phyloP scores from a whole-genome alignment of 2,329 filamentous ascomycete species.

The Colletotrichum coccodes region DNA sequence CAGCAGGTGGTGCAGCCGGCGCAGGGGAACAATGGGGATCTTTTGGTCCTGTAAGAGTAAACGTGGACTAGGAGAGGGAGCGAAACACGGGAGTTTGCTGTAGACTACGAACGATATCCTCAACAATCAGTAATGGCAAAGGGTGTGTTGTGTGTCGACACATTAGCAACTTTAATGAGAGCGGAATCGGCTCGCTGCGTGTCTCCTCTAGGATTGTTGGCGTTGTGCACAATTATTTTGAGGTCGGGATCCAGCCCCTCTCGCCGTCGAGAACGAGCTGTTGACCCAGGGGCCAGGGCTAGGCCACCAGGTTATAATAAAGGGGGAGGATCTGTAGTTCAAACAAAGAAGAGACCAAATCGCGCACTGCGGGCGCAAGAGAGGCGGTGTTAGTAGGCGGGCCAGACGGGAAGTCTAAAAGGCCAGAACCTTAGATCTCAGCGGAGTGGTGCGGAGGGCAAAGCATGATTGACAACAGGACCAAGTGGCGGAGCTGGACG shows the following conservation, averaged over 20 bases:
- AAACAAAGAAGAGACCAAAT: constrained; percentile 12
- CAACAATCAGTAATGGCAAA: constrained; percentile 10
- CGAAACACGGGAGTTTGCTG: constrained; percentile 12
- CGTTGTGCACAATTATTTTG: too few species aligned
- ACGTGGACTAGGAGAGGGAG: constrained; percentile 7
- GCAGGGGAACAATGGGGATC: constrained; percentile 75
- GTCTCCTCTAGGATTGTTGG: too few species aligned
- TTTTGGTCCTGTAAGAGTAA: constrained; percentile 68
- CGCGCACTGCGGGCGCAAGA: background rate
- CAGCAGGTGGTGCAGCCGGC: constrained; percentile 80
- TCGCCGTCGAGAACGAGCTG: background rate
- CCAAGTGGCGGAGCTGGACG: background rate
- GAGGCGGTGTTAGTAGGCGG: background rate
- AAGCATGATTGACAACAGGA: too few species aligned
- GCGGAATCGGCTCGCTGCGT: too few species aligned
- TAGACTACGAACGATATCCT: constrained; percentile 24
- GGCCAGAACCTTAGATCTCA: background rate
- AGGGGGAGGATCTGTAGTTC: background rate
- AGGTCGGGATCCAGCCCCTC: background rate
- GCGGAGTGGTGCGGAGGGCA: too few species aligned
- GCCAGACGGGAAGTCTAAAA: constrained; percentile 22
- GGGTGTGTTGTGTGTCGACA: background rate
- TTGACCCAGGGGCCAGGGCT: too few species aligned
- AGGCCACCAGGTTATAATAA: background rate
- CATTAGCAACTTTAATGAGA: background rate